Evolutionary conservation across 2,329 filamentous ascomycete species (phyloP), one percentile per base, ranked within the genome.

Genomic region (Fusarium camptoceras): DNA sequence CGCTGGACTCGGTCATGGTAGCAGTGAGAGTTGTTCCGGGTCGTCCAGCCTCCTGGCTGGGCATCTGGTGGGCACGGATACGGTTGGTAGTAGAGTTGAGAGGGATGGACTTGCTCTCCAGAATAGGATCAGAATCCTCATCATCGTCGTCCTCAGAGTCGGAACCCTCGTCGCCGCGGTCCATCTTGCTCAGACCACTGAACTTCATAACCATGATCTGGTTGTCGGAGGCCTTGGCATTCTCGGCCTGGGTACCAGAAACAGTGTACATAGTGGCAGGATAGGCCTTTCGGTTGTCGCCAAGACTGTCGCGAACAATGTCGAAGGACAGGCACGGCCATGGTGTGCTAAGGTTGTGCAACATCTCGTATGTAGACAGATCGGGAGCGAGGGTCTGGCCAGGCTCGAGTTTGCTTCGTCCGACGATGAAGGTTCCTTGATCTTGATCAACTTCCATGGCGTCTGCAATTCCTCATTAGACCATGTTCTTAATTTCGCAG

Each of bases 291-390:
- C 96, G 91, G 80, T 94, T 90, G 78, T 97, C 92, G 72, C 96
- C 96, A 20, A 99, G 87, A 55, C 86, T 86, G 82, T 99, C 96
- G 75, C 87, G 91, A 68, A 99, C 82, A 64, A 99, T 91, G 79
- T 98, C 96, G 81, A 98, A 97, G 3, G 95, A 98, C 18, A 99
- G 87, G 79, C 96, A 99, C 5, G 96, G 96, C 96, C 96, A 99
- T 2, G 94, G 94, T 10, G 94, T 94, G 80, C 92, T 96, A 70
- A 99, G 88, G 66, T 90, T 94, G 85, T 99, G 96, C 64, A 99
- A 89, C 94, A 99, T 97, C 79, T 98, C 92, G 84, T 99, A 99
- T 8, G 95, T 95, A n/a, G 92, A 93, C 63, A 93, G 86, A 81
- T 99, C 96, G 16, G 96, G 95, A 6, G 94, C 90, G 59, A 99